Evolutionary conservation across 2,329 filamentous ascomycete species (phyloP), one percentile per base, ranked within the genome.

Genomic region (Phyllosticta ampelicida): DNA sequence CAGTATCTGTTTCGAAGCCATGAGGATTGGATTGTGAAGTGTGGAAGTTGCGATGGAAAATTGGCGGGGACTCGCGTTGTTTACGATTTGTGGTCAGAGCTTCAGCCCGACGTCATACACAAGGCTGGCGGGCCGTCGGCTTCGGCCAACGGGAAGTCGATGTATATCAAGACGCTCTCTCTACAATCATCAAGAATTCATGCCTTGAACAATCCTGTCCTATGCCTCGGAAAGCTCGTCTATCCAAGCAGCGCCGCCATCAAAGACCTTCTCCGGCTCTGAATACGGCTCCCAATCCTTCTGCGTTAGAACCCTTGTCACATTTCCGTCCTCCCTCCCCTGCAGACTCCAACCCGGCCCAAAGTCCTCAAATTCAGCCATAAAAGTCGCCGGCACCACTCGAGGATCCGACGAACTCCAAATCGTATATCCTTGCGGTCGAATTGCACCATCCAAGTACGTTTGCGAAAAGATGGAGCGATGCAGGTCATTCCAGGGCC

Each of bases 401-500:
- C 67, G 74, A 53, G 69, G 74, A 60, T 71, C 75, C 8, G 69
- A 74, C 21, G 65, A 61, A 13, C 71, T 65, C 81, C 81, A 84
- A 10, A 73, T 64, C 44, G 80, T 81, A 64, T 85, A 86, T 1
- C 82, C 83, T 1, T 70, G 73, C 0, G 78, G 71, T 44, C 71
- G 62, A 23, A 85, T 78, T 51, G 76, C 80, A 5, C 73, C 73
- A 64, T 85, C 82, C 5, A 85, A 71, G 61, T 79, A 81, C 1
- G 73, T 76, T 10, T 77, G 68, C 56, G 79, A 77, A 62, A 84
- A 85, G 60, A 86, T 74, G 30, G 78, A 80, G 19, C 79, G 75
- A 61, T 84, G 81, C 51, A 74, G 69, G 0, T 77, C 72, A 64
- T 86, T 86, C 74, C 83, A 86, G 0, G 83, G 83, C n/a, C 83